Conservation (phyloP, 2,329 filamentous ascomycete genomes). For the Elsinoe necatrix region DNA sequence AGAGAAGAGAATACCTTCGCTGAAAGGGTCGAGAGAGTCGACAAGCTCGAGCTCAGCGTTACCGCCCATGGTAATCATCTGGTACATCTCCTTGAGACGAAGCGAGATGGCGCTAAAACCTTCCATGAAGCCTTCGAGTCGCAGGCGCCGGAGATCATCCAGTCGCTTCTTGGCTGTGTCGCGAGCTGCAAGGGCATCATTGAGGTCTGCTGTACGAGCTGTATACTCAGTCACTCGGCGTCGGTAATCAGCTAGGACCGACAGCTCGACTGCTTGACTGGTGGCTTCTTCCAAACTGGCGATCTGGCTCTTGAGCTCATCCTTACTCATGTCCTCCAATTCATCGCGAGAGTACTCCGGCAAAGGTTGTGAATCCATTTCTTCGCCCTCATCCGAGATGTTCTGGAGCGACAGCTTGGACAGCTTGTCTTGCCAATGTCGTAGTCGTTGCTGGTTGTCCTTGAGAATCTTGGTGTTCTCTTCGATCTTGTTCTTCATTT, state of each 20-base stretch:
- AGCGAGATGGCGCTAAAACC: constrained; percentile 91
- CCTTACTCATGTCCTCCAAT: constrained; percentile 55
- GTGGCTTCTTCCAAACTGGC: constrained; percentile 64
- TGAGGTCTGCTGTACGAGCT: constrained; percentile 73
- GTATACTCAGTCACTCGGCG: constrained; percentile 76
- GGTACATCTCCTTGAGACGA: constrained; percentile 98
- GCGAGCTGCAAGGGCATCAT: constrained; percentile 64
- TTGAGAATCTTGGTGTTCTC: constrained; percentile 83
- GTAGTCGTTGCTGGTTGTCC: constrained; percentile 76
- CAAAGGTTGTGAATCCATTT: constrained; percentile 51
- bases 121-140: constrained; percentile 96
- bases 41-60: constrained; percentile 97
- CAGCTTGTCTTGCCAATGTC: constrained; percentile 85
- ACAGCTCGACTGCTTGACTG: constrained; percentile 79
- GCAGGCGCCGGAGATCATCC: constrained; percentile 81
- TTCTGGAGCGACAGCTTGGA: constrained; percentile 76
- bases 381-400: constrained; percentile 51
- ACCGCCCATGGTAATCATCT: constrained; percentile 99
- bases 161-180: constrained; percentile 86
- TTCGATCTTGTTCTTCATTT: constrained; percentile 97
- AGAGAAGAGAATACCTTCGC: constrained; percentile 90
- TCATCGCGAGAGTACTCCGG: constrained; percentile 71
- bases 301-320: constrained; percentile 55
- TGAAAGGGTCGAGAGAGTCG: constrained; percentile 91
- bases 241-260: constrained; percentile 81